Conservation (phyloP, 1,284 basidiomycete genomes). For the Papiliotrema terrestris region DNA sequence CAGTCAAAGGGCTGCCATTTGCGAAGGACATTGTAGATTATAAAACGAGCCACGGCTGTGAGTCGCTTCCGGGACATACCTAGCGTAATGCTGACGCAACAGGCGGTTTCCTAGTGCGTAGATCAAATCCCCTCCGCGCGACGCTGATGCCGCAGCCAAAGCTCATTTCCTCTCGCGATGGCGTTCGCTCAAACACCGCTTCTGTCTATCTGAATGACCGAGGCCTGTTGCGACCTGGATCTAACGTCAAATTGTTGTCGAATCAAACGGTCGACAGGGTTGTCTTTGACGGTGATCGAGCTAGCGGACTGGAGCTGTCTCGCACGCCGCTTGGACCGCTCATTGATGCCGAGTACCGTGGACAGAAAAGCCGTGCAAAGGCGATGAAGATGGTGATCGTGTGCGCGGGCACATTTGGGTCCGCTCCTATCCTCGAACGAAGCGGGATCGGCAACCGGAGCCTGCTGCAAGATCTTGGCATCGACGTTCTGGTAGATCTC, state of each 20-base stretch:
- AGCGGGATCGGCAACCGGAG: constrained; percentile 21
- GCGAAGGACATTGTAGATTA: not conserved
- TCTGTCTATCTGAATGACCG: not conserved
- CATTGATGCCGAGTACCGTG: not conserved
- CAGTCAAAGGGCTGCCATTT: not conserved
- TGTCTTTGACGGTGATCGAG: constrained; percentile 8
- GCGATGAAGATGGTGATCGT: constrained; percentile 39
- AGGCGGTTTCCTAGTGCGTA: not conserved
- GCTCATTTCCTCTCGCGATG: no score
- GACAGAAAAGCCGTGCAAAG: constrained; percentile 7
- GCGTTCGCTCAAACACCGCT: no score
- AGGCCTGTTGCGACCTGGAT: not conserved
- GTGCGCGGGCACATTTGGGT: constrained; percentile 40
- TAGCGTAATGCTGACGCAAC: not conserved
- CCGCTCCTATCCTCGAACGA: constrained; percentile 42
- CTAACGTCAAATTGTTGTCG: constrained; percentile 17
- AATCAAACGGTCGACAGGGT: constrained; percentile 16
- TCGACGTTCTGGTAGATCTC: constrained; percentile 5
- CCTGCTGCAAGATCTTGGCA: not conserved
- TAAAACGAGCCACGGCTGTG: constrained; percentile 6
- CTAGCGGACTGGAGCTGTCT: constrained; percentile 16
- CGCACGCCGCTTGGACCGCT: not conserved
- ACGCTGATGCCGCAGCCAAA: no score
- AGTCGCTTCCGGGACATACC: not conserved
- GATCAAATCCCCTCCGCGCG: not conserved